Evolutionary conservation across 768 basidiomycete species (phyloP).

Genomic region (Galerina sulciceps): DNA sequence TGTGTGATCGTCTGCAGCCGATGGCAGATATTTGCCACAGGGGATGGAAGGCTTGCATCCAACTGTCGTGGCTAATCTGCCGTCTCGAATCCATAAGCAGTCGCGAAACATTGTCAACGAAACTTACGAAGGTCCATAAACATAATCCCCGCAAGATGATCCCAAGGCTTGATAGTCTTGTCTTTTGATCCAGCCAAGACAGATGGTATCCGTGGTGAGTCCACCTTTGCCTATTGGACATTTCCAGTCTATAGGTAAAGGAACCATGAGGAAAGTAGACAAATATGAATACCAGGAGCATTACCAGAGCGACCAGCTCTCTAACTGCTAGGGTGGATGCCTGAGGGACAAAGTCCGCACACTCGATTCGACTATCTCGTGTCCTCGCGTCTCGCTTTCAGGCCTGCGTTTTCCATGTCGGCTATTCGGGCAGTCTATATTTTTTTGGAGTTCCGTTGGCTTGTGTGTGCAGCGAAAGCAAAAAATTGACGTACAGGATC

Average conservation of each 20-base stretch:
- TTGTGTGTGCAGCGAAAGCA: not conserved
- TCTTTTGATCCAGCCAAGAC: conserved; percentile 87
- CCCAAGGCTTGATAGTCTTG: conserved; percentile 93
- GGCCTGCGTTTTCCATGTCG: conserved; percentile 56
- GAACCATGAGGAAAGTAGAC: not conserved
- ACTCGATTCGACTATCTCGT: conserved; percentile 87
- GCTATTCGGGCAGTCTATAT: conserved; percentile 22
- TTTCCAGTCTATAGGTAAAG: conserved; percentile 25
- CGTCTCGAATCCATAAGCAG: conserved; percentile 17
- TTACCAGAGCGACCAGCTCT: conserved; percentile 78
- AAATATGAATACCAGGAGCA: not conserved
- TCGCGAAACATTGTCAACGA: conserved; percentile 50
- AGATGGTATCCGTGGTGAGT: conserved; percentile 45
- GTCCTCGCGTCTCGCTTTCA: conserved; percentile 85
- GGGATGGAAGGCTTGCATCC: conserved; percentile 93
- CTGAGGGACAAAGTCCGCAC: conserved; percentile 79
- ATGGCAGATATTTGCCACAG: conserved; percentile 87
- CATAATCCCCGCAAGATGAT: conserved; percentile 81
- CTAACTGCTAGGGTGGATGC: conserved; percentile 77
- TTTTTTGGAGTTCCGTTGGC: not conserved
- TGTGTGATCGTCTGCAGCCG: conserved; percentile 90
- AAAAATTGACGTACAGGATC: conserved; percentile 32
- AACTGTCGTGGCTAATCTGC: conserved; percentile 86
- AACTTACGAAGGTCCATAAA: conserved; percentile 70
- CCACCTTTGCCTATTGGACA: conserved; percentile 30